A percentile compares a stretch with the other conserved stretches of the same genome.
These are phyloP conservation scores for Rosellinia necatrix DNA, from an alignment of 2,329 filamentous ascomycete species.

Conservation along the genomic window DNA sequence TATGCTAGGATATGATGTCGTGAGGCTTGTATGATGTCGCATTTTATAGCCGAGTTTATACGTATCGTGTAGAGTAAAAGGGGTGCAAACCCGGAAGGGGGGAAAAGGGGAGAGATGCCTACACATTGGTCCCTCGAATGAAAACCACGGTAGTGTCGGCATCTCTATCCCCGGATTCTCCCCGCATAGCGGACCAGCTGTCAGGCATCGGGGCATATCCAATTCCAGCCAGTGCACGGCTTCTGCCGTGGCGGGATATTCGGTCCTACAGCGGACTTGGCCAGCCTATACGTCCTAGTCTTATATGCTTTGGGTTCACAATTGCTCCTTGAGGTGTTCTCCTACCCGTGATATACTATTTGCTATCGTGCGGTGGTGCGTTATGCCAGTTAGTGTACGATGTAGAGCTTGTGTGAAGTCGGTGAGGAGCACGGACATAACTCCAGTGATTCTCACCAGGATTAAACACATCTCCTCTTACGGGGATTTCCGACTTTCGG, in stretches of 20 bases:
- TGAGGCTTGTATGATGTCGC: too few relatives aligned
- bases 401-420: too few relatives aligned
- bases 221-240: conserved; percentile 9
- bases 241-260: conserved; percentile 11
- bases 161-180: conserved; percentile 18
- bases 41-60: too few relatives aligned
- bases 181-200: conserved; percentile 5
- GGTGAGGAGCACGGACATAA: too few relatives aligned
- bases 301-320: background rate
- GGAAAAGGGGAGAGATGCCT: background rate
- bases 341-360: too few relatives aligned
- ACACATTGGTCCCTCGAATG: background rate
- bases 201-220: background rate
- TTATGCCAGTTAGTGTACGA: too few relatives aligned
- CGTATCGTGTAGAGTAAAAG: background rate
- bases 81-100: background rate
- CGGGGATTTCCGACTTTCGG: too few relatives aligned
- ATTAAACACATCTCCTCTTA: too few relatives aligned
- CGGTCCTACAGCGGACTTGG: conserved; percentile 22
- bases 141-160: too few relatives aligned
- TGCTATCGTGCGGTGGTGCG: too few relatives aligned
- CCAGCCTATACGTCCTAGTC: background rate
- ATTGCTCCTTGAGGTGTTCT: too few relatives aligned
- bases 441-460: too few relatives aligned
- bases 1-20: background rate